Evolutionary conservation across 2,329 filamentous ascomycete genomes (phyloP).

Genomic region (Beauveria medogensis): DNA sequence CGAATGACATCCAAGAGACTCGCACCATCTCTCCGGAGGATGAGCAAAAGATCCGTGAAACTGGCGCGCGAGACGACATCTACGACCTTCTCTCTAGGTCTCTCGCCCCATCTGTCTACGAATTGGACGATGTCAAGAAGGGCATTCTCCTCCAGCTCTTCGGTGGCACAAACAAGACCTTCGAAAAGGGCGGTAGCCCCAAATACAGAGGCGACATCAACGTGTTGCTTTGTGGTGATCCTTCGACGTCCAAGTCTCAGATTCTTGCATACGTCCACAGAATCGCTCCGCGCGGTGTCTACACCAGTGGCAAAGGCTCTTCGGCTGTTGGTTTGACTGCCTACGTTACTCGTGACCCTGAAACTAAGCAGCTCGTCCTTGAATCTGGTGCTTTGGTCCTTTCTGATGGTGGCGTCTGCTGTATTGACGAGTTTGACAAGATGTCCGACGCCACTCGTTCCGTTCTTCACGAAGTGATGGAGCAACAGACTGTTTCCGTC

Average conservation of each 20-base stretch:
- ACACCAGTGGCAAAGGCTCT: constrained; percentile 74
- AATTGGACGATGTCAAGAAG: constrained; percentile 98
- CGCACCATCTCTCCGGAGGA: constrained; percentile 80
- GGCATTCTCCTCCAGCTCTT: constrained; percentile 95
- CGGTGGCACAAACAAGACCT: constrained; percentile 95
- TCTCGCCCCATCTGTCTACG: constrained; percentile 88
- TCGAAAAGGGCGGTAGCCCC: constrained; percentile 90
- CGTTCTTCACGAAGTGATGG: constrained; percentile 82
- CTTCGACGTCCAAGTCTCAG: constrained; percentile 94
- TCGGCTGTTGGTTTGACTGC: constrained; percentile 76
- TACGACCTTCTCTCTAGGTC: constrained; percentile 90
- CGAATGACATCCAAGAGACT: constrained; percentile 73
- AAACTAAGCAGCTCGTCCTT: constrained; percentile 70
- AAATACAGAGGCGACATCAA: constrained; percentile 98
- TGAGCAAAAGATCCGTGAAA: constrained; percentile 78
- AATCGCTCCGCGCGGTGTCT: constrained; percentile 83
- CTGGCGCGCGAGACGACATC: constrained; percentile 72
- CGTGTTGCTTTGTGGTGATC: constrained; percentile 90
- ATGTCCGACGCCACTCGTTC: constrained; percentile 75
- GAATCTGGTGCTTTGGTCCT: constrained; percentile 73
- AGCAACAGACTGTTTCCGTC: constrained; percentile 78
- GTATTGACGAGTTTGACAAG: constrained; percentile 81
- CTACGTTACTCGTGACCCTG: constrained; percentile 72
- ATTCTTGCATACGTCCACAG: constrained; percentile 92
- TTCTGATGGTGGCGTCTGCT: constrained; percentile 75